These are phyloP conservation scores for Globisporangium iwayamae DNA, from an alignment of 352 stramenopile genomes.

Conservation along the genomic window DNA sequence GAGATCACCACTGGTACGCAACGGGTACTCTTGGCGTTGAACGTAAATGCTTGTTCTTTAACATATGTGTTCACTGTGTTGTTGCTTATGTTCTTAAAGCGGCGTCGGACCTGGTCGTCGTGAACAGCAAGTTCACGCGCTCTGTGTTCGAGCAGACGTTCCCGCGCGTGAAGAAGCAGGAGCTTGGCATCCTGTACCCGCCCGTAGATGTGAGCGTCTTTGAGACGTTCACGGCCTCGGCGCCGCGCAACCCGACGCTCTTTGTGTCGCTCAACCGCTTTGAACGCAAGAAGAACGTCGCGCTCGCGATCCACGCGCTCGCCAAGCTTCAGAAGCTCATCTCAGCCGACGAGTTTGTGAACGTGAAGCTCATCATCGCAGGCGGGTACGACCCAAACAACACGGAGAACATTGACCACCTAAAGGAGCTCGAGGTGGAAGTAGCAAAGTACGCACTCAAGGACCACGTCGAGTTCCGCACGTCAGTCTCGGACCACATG, in stretches of 20 bases:
- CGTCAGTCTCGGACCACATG: constrained; percentile 85
- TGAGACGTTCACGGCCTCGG: constrained; percentile 28
- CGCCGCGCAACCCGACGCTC: constrained; percentile 36
- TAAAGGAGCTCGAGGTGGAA: constrained; percentile 85
- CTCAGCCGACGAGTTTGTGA: constrained; percentile 31
- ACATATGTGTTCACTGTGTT: not conserved
- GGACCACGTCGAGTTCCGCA: constrained; percentile 83
- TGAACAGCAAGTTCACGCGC: constrained; percentile 97
- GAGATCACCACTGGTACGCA: constrained; percentile 84
- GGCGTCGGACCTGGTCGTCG: constrained; percentile 91
- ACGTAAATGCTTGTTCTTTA: constrained; percentile 17
- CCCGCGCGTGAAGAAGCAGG: constrained; percentile 43
- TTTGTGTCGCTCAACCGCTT: constrained; percentile 98
- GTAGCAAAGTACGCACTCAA: constrained; percentile 47
- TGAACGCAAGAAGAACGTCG: constrained; percentile 98
- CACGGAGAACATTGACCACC: constrained; percentile 95
- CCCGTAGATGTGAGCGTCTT: constrained; percentile 87
- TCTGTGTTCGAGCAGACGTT: constrained; percentile 90
- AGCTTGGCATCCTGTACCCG: constrained; percentile 93
- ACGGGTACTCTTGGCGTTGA: constrained; percentile 43
- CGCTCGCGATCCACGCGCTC: constrained; percentile 84
- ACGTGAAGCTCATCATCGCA: constrained; percentile 89
- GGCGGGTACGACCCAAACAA: constrained; percentile 96
- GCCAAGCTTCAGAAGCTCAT: constrained; percentile 47
- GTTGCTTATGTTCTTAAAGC: constrained; percentile 16